Evolutionary conservation across 345 rosid genomes (phyloP), one percentile per base, ranked within the genome.

Genomic region (Citrus reticulata): DNA sequence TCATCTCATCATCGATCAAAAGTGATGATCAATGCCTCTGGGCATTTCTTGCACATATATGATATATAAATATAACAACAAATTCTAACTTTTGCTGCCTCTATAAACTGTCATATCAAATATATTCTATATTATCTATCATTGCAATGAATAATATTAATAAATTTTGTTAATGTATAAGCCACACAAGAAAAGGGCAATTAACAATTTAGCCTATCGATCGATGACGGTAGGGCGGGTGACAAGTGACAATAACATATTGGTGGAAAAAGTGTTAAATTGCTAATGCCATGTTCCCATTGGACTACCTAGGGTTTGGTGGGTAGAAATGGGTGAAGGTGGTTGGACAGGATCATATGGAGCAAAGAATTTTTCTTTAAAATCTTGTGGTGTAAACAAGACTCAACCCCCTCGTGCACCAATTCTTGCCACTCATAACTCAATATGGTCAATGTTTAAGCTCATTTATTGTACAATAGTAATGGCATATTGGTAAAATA

Each of bases 241-340:
- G 70, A 58, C 79, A 64, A 70, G 29, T 78, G 86, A 64, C 59
- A 74, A 73, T 73, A 71, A 60, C 54, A 67, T 66, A 77, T 49
- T 78, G 76, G 73, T 55, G 68, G 58, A 66, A 4, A 57, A 29
- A 63, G 17, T 27, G 79, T 72, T 73, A 68, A 75, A 63, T 11
- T 27, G 79, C 67, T 73, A 68, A 75, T 67, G 74, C 25, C 81
- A 72, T 79, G 83, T 85, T 89, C 78, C 68, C 78, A 81, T 83
- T 89, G 83, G 86, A 86, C 84, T 74, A 73, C 81, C 80, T 74
- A 77, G 83, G 77, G 75, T 83, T 83, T 77, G 96, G 95, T 91
- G 83, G 98, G 91, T 95, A 87, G 91, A 87, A 90, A 90, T 92
- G 92, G 98, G 91, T 95, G 93, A 90, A 92, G 94, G 97, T 95